Evolutionary conservation across 2,329 filamentous ascomycete species (phyloP).

Genomic region (Emydomyces testavorans): DNA sequence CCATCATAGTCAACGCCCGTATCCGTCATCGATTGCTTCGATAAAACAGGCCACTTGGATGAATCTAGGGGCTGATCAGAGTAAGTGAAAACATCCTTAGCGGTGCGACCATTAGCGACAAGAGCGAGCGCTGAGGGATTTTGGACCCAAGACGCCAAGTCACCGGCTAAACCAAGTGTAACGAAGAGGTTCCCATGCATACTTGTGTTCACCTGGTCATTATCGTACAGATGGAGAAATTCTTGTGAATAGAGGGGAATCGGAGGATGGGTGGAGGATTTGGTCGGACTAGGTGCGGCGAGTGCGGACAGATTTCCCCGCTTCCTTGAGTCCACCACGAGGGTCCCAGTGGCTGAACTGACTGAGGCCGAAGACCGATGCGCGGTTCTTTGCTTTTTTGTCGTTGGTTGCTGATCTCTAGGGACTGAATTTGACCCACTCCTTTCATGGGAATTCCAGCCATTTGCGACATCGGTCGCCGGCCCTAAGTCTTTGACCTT

Average conservation of each 20-base stretch:
- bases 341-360: slow-evolving; percentile 52
- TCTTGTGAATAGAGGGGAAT: slow-evolving; percentile 61
- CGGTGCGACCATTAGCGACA: slow-evolving; percentile 52
- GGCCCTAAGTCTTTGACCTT: slow-evolving; percentile 54
- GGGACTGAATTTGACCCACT: slow-evolving; percentile 44
- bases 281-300: slow-evolving; percentile 64
- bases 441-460: slow-evolving; percentile 46
- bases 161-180: slow-evolving; percentile 61
- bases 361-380: slow-evolving; percentile 70
- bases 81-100: slow-evolving; percentile 59
- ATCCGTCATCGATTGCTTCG: slow-evolving; percentile 44
- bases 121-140: slow-evolving; percentile 57
- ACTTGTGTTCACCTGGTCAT: slow-evolving; percentile 46
- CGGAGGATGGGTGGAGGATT: slow-evolving; percentile 51
- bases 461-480: slow-evolving; percentile 53
- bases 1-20: slow-evolving; percentile 41
- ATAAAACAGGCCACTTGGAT: slow-evolving; percentile 42
- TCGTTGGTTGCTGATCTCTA: slow-evolving; percentile 47
- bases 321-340: slow-evolving; percentile 53
- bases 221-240: slow-evolving; percentile 63
- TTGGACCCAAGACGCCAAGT: slow-evolving; percentile 65
- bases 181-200: slow-evolving; percentile 66
- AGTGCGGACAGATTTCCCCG: slow-evolving; percentile 46
- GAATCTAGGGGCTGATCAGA: slow-evolving; percentile 46
- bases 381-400: slow-evolving; percentile 70